Base-by-base conservation (phyloP, 176 grass and related monocot genomes). In the Aegilops umbellulata region DNA sequence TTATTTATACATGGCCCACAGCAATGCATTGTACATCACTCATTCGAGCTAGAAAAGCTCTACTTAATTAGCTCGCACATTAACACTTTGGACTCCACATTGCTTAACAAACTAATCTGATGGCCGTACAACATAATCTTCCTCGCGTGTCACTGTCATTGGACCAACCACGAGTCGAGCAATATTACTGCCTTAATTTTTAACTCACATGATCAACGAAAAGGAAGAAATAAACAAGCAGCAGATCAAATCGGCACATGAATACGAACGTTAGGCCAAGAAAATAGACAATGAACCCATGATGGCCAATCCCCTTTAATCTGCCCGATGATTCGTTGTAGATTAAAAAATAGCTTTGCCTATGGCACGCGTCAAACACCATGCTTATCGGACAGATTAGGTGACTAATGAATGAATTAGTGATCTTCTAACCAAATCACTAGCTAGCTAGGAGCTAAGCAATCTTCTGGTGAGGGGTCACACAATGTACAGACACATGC, bases 381-480 rank as follows among this genome's bases (percentile, higher is more conserved):
- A 20, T 9, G 42, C 29, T 67, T 77, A 55, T 11, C 27, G 0
- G 69, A 74, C 39, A 0, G 60, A 65, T 85, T 85, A 38, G 60
- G 20, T 49, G 17, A 44, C 72, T 51, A 84, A 76, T 83, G 6
- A 62, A 51, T 23, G 16, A 66, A 10, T 12, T 47, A 80, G 30
- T 31, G 13, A 41, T 11, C 24, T 46, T 30, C 73, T 53, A 53
- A 76, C 73, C 27, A 31, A 19, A 53, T 11, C 44, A 53, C 25
- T 75, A 65, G 60, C 25, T 51, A 55, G 51, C 51, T 55, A 55
- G 51, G 6, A 47, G 41, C 14, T 10, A 71, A 22, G 25, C 61
- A 31, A 66, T 53, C 39, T 77, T 62, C 61, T 85, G 74, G 61
- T 85, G 74, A 84, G 20, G 60, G 72, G 39, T 84, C 60, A 13